phyloP scores from a whole-genome alignment of 306 rosid species.

The Cucurbita pepo region DNA sequence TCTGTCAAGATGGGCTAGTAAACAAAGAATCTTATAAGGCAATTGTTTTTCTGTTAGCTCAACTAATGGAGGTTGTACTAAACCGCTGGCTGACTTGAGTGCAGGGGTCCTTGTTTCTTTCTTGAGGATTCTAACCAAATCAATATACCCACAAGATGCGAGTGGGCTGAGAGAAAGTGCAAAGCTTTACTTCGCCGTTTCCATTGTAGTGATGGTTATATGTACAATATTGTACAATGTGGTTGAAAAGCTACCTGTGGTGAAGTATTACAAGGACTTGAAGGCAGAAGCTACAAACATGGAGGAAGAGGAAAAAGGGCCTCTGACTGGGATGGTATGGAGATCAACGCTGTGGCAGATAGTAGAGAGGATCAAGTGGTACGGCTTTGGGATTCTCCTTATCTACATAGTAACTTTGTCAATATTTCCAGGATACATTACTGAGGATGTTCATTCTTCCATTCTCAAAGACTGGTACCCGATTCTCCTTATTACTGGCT shows the following conservation, averaged over 20 bases:
- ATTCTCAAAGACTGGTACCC: slow-evolving; percentile 78
- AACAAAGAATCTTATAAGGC: too few relatives aligned
- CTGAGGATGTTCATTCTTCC: slow-evolving; percentile 81
- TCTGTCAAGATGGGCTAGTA: not conserved
- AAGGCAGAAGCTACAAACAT: slow-evolving; percentile 19
- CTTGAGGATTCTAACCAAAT: slow-evolving; percentile 67
- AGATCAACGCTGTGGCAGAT: slow-evolving; percentile 27
- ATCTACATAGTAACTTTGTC: slow-evolving; percentile 66
- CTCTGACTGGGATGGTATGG: not conserved
- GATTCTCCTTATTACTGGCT: slow-evolving; percentile 46
- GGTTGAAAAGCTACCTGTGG: slow-evolving; percentile 58
- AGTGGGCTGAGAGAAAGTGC: slow-evolving; percentile 61
- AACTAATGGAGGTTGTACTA: not conserved
- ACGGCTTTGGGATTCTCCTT: slow-evolving; percentile 50
- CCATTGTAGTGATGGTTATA: slow-evolving; percentile 46
- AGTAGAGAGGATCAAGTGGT: slow-evolving; percentile 60
- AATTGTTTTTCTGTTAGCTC: not conserved
- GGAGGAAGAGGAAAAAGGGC: slow-evolving; percentile 39
- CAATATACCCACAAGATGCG: slow-evolving; percentile 59
- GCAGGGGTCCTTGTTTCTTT: slow-evolving; percentile 67
- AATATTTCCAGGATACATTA: slow-evolving; percentile 82
- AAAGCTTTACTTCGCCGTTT: slow-evolving; percentile 60
- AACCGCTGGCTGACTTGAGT: not conserved
- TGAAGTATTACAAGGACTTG: slow-evolving; percentile 53
- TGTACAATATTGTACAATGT: slow-evolving; percentile 51